phyloP scores from a whole-genome alignment of 2,329 filamentous ascomycete genomes.

The Diaporthe destruens region DNA sequence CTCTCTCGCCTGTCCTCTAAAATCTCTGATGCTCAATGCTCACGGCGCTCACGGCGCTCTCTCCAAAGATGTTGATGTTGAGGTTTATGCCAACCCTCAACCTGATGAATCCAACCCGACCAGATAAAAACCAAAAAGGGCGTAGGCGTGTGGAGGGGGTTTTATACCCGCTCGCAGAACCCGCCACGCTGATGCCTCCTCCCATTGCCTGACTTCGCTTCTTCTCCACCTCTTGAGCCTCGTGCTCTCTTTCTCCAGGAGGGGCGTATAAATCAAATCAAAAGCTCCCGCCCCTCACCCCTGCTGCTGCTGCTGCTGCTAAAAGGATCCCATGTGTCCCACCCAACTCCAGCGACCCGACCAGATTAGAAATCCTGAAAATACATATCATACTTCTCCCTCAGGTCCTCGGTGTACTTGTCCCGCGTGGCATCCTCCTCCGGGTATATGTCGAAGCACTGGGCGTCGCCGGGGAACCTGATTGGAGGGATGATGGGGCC shows the following conservation, averaged over 20 bases:
- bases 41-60: not conserved
- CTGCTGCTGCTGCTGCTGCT: not conserved
- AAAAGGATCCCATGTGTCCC: not conserved
- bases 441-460: constrained; percentile 88
- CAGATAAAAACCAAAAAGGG: not conserved
- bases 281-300: not conserved
- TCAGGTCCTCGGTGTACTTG: constrained; percentile 77
- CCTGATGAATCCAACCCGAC: not conserved
- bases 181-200: not conserved
- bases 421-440: constrained; percentile 77
- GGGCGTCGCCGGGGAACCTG: constrained; percentile 78
- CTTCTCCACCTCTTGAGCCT: not conserved
- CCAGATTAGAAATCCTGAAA: constrained; percentile 76
- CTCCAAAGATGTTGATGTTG: not conserved
- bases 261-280: not conserved
- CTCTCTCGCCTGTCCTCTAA: not conserved
- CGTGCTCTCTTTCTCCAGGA: not conserved
- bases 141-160: not conserved
- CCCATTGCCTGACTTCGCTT: not conserved
- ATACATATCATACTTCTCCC: constrained; percentile 75
- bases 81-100: not conserved
- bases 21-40: constrained; percentile 12
- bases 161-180: not conserved
- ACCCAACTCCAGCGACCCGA: not conserved
- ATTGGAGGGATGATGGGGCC: constrained; percentile 84